Evolutionary conservation across 1,284 basidiomycete species (phyloP).

Genomic region (Fomes fomentarius): DNA sequence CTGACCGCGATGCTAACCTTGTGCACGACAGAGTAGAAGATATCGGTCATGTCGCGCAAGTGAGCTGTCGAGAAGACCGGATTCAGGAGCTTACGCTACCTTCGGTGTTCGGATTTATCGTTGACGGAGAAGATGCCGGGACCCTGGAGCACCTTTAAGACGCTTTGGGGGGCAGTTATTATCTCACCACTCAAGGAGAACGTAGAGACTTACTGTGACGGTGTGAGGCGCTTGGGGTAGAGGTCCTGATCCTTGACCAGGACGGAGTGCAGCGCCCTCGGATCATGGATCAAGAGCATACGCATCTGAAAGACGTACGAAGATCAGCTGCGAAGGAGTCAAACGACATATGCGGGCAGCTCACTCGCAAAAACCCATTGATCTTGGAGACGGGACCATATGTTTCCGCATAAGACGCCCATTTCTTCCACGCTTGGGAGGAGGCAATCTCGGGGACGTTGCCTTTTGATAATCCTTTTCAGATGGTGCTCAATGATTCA

Average conservation of each 20-base stretch:
- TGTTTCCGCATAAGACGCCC: background rate
- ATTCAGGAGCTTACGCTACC: constrained; percentile 18
- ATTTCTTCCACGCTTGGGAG: constrained; percentile 8
- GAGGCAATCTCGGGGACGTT: constrained; percentile 2
- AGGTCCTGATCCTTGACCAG: constrained; percentile 13
- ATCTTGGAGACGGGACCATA: constrained; percentile 8
- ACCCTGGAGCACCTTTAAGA: constrained; percentile 16
- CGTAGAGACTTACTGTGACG: constrained; percentile 3
- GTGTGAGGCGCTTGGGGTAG: constrained; percentile 4
- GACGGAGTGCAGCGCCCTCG: constrained; percentile 13
- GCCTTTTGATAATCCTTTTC: background rate
- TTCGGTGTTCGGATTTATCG: constrained; percentile 1
- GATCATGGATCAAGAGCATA: constrained; percentile 10
- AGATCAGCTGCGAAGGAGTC: background rate
- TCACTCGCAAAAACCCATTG: constrained; percentile 6
- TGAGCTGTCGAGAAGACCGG: constrained; percentile 14
- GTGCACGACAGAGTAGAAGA: constrained; percentile 4
- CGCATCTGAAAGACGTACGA: too few species aligned
- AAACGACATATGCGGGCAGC: background rate
- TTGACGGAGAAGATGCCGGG: constrained; percentile 22
- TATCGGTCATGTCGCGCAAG: constrained; percentile 12
- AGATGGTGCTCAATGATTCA: too few species aligned
- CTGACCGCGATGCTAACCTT: background rate
- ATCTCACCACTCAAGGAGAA: background rate
- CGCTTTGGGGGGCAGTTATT: background rate